Evolutionary conservation across 2,329 filamentous ascomycete species (phyloP), one percentile per base, ranked within the genome.

Genomic region (Pseudocercospora crystallina): DNA sequence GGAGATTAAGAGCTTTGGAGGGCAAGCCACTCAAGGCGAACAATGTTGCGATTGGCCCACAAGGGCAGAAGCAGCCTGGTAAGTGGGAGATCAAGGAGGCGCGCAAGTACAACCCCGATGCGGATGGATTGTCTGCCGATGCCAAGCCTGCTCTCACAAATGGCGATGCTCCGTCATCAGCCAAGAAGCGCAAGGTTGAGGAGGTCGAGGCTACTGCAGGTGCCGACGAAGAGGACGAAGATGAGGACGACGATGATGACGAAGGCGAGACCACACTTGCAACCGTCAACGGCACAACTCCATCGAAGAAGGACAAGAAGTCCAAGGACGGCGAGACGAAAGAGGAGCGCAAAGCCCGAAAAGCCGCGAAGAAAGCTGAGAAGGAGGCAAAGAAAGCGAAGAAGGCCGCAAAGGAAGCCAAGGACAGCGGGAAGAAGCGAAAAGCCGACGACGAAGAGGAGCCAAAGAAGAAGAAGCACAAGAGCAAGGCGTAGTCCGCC

Each of bases 11-110:
- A 61, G 81, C 79, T 57, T 80, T 99, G 51, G 94, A 99, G 75
- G 91, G 91, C 73, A 96, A 95, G 80, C 89, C 92, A 12, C 75
- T 94, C 29, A 82, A 89, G 61, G 82, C 88, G 58, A 85, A 87
- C 71, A 87, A 87, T 59, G 80, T 87, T 55, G 81, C 82, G 53
- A 86, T 92, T 59, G 87, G 80, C 26, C 89, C 89, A 47, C 86
- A 87, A 62, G 87, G 87, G 54, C 81, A 85, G 59, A 70, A 79
- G 32, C 74, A 80, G 29, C 76, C 80, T 61, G 83, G 85, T 63
- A 95, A 95, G 74, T 95, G 89, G 80, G 88, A 91, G 58, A 80
- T 99, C 66, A 95, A 95, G 76, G 90, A 96, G 72, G 87, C 88
- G 9, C 82, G 89, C 68, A 94, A 92, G 73, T 99, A 99, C 80